phyloP scores from a whole-genome alignment of 352 stramenopile genomes.

The Elongisporangium undulatum region DNA sequence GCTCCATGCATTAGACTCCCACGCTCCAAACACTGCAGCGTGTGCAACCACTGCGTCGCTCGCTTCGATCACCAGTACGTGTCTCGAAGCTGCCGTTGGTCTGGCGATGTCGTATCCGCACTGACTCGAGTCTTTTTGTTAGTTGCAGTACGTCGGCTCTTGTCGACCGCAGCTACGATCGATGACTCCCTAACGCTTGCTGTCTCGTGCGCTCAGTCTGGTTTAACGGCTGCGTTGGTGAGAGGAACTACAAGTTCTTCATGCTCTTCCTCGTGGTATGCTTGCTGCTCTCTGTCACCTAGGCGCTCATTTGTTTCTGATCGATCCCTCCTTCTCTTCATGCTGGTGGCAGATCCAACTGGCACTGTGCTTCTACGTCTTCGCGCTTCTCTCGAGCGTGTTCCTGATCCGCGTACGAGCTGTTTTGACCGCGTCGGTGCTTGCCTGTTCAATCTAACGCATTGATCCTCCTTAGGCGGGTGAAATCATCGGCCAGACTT shows the following conservation, averaged over 20 bases:
- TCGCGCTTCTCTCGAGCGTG: slow-evolving; percentile 46
- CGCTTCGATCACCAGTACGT: slow-evolving; percentile 90
- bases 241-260: slow-evolving; percentile 80
- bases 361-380: slow-evolving; percentile 41
- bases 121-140: background rate
- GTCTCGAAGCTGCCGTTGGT: background rate
- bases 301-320: background rate
- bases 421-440: background rate
- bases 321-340: background rate
- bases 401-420: slow-evolving; percentile 40
- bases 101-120: too few relatives aligned
- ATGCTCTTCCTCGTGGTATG: slow-evolving; percentile 48
- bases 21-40: slow-evolving; percentile 86
- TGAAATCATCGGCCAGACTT: background rate
- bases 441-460: background rate
- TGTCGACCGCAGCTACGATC: background rate
- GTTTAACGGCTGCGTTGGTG: slow-evolving; percentile 83
- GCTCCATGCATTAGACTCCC: slow-evolving; percentile 40
- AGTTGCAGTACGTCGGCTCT: slow-evolving; percentile 5
- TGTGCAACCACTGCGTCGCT: slow-evolving; percentile 86
- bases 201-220: slow-evolving; percentile 30
- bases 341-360: slow-evolving; percentile 26
- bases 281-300: background rate
- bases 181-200: background rate
- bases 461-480: background rate